Evolutionary conservation across 768 basidiomycete genomes (phyloP), one percentile per base, ranked within the genome.

Genomic region (Amanita jacksonii): DNA sequence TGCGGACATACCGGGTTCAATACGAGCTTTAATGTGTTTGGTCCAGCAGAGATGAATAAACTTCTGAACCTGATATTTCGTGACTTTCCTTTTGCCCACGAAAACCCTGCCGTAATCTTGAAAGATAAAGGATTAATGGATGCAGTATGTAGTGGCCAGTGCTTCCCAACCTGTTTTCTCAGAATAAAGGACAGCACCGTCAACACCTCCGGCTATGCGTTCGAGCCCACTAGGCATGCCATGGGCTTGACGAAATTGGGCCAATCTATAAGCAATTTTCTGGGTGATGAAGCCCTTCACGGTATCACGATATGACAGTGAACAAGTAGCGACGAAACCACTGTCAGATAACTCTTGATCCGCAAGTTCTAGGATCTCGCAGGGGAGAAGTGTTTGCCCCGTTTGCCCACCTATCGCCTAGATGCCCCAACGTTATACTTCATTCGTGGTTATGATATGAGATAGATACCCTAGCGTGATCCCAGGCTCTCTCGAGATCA

Each of bases 11-110:
- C 89, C 89, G 46, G 96, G 96, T 64, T 98, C 96, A 51, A 98
- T 94, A 55, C 92, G 87, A 6, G 96, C 91, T 61, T 85, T 89
- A 25, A 91, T 83, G 57, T 96, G 98, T 60, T 87, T 89, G 13
- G 78, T 78, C 80, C 89, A 85, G 57, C 89, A 93, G 30, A 86
- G 69, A n/a, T 85, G 71, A 31, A 98, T 66, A 73, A 98, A 98
- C 5, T 63, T 66, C 34, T 67, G 70, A 1, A 99, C 60, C 55
- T 98, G 96, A 4, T 65, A 63, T 59, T 82, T 74, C 0, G 94
- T 94, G 16, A 97, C 90, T 61, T 92, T 93, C 36, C 79, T 72
- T 60, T 79, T 82, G 54, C 93, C 79, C n/a, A 94, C 83, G 8
- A 83, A 75, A 2, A 73, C 73, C 60, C 74, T 77, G 52, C 85